Base-by-base conservation (phyloP, 2,329 filamentous ascomycete species). In the Fusarium nurragi region DNA sequence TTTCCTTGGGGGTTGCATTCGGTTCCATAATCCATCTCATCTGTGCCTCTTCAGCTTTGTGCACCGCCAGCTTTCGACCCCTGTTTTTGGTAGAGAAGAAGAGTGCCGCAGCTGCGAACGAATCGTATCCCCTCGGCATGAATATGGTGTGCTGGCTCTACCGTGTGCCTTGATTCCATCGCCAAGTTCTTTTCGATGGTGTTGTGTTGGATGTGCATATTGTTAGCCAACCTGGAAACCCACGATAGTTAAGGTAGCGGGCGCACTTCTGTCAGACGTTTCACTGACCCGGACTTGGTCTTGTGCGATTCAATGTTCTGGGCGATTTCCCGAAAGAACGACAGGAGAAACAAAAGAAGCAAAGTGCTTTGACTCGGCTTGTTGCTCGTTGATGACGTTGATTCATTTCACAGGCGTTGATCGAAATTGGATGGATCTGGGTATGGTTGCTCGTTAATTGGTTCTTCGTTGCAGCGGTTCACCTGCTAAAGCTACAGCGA, bases 391-490 rank as follows among this genome's bases (percentile, higher is more conserved):
- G 54, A 59, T 66, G 61, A 66, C 48, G 55, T 64, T 53, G 58
- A 54, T 54, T 66, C 62, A 66, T 66, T 66, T 62, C 62, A 55
- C 22, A 19, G 37, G n/a, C 46, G 55, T 64, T 65, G 57, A 61
- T 61, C 56, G 49, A 67, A 54, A 59, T 54, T 60, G 43, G 49
- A 62, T 62, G 44, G 40, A 54, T 43, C 32, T 49, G n/a, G 16
- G 16, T 18, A n/a, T 10, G 16, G 8, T 18, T 23, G 40, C 18
- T 55, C 18, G 38, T 37, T 34, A 34, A 23, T 48, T 36, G 34
- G 34, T 25, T 52, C 50, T 46, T n/a, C 46, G 23, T 16, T 40
- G 41, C 36, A 62, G 36, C 36, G 22, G 7, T 41, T 63, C 50
- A 48, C 44, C 49, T 51, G 23, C 45, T 41, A 40, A 30, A 58